These are phyloP conservation scores for Conoideocrella luteorostrata DNA, from an alignment of 2,329 filamentous ascomycete species.

Conservation along the genomic window DNA sequence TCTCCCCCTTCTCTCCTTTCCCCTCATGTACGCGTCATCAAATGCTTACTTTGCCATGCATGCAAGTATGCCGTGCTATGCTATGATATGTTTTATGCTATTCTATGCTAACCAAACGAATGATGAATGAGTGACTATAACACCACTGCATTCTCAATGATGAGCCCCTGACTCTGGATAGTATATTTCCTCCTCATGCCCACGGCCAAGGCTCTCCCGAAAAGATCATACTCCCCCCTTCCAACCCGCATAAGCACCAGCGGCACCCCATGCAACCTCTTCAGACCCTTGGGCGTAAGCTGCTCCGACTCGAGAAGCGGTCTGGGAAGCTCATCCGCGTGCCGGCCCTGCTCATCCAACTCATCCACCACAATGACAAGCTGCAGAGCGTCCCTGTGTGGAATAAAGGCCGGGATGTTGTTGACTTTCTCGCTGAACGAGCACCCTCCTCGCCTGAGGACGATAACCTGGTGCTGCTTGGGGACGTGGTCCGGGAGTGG, in stretches of 20 bases:
- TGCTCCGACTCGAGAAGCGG: conserved; percentile 75
- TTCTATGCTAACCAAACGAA: no score
- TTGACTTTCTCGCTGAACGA: conserved; percentile 76
- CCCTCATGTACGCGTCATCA: no score
- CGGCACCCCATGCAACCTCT: conserved; percentile 65
- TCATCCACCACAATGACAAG: conserved; percentile 68
- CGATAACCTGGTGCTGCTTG: conserved; percentile 65
- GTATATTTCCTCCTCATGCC: conserved; percentile 73
- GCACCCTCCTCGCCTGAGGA: conserved; percentile 77
- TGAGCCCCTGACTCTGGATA: conserved; percentile 72
- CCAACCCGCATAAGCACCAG: conserved; percentile 79
- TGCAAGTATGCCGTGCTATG: no score
- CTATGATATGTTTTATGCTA: no score
- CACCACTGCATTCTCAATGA: conserved; percentile 73
- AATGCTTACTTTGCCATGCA: no score
- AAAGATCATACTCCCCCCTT: conserved; percentile 50
- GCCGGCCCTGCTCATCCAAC: conserved; percentile 20
- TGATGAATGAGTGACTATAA: conserved; percentile 21
- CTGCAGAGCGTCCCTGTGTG: conserved; percentile 57
- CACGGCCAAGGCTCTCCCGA: conserved; percentile 59
- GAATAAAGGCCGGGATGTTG: conserved; percentile 74
- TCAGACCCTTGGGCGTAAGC: conserved; percentile 61
- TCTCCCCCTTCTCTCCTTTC: no score
- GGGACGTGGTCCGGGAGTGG: conserved; percentile 45
- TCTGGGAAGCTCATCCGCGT: conserved; percentile 31